Conservation (phyloP, 306 rosid genomes). For the Pterocarpus santalinus region DNA sequence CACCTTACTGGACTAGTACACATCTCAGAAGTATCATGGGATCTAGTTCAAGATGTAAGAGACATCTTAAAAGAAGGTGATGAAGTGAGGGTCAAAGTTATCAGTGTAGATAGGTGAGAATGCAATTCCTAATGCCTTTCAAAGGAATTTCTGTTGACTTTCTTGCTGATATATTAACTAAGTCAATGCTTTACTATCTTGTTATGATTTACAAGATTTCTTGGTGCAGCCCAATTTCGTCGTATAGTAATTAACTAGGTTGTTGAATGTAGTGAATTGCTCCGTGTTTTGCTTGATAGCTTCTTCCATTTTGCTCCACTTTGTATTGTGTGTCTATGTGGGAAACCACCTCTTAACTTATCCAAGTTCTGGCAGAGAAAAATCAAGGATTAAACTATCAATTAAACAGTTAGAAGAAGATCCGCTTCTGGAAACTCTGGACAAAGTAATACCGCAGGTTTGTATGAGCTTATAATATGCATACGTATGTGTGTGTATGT, state of each 20-base stretch:
- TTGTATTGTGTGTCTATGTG: background rate
- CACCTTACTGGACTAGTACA: slow-evolving; percentile 93
- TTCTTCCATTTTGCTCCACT: slow-evolving; percentile 18
- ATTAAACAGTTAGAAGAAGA: slow-evolving; percentile 93
- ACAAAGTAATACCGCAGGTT: slow-evolving; percentile 97
- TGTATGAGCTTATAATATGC: slow-evolving; percentile 39
- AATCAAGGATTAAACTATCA: slow-evolving; percentile 62
- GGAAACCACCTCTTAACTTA: slow-evolving; percentile 16
- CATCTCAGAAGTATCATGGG: slow-evolving; percentile 96
- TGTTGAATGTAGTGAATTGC: slow-evolving; percentile 26
- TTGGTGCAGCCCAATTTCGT: background rate
- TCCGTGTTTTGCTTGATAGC: slow-evolving; percentile 1
- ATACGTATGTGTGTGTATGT: background rate
- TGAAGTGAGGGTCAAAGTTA: slow-evolving; percentile 74
- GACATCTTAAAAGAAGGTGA: slow-evolving; percentile 80
- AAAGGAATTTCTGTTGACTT: slow-evolving; percentile 1
- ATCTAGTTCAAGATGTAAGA: slow-evolving; percentile 86
- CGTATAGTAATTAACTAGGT: background rate
- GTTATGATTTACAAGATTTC: background rate
- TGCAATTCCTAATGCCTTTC: slow-evolving; percentile 2
- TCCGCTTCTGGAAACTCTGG: slow-evolving; percentile 95
- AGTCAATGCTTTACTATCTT: slow-evolving; percentile 24
- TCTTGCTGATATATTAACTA: slow-evolving; percentile 12
- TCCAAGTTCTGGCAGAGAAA: slow-evolving; percentile 47
- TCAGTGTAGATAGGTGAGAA: slow-evolving; percentile 71